Percentiles rank a stretch among this genome's conserved stretches.
These are phyloP conservation scores for Raphidocelis subcapitata DNA, from an alignment of 139 green algal species.

Conservation along the genomic window DNA sequence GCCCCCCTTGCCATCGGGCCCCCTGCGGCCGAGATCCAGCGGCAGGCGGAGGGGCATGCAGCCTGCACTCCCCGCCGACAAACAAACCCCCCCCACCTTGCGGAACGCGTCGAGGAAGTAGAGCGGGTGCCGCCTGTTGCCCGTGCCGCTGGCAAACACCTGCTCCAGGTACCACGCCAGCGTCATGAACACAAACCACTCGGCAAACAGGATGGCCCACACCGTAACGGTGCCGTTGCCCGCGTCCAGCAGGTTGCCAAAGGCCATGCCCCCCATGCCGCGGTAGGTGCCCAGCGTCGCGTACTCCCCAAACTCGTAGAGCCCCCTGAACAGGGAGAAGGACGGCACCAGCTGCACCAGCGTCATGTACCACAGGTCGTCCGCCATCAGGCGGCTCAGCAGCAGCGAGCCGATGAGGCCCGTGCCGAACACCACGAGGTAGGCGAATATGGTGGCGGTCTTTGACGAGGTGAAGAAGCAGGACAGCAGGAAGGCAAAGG, in stretches of 20 bases:
- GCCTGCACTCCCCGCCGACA: too few species aligned
- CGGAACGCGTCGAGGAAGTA: conserved; percentile 83
- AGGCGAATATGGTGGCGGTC: conserved; percentile 69
- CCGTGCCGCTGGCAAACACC: conserved; percentile 68
- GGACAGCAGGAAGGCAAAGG: conserved; percentile 79
- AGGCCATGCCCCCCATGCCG: conserved; percentile 59
- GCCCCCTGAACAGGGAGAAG: conserved; percentile 77
- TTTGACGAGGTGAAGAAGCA: conserved; percentile 65
- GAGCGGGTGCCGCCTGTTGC: conserved; percentile 79
- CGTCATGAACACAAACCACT: conserved; percentile 77
- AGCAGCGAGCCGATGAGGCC: conserved; percentile 65
- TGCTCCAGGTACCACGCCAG: conserved; percentile 81
- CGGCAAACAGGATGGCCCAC: conserved; percentile 73
- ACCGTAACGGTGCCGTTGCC: conserved; percentile 65
- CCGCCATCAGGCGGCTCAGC: conserved; percentile 35
- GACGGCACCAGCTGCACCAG: conserved; percentile 78
- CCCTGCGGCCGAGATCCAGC: too few species aligned
- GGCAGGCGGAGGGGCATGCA: too few species aligned
- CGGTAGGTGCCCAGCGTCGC: conserved; percentile 45
- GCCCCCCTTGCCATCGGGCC: too few species aligned
- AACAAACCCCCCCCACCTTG: neutral
- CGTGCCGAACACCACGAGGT: conserved; percentile 79
- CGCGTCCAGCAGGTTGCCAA: conserved; percentile 56
- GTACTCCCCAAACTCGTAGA: conserved; percentile 66
- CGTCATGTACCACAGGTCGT: conserved; percentile 44